A percentile compares a stretch with the other conserved stretches of the same genome.
phyloP scores from a whole-genome alignment of 352 stramenopile species.

The Sclerospora graminicola region DNA sequence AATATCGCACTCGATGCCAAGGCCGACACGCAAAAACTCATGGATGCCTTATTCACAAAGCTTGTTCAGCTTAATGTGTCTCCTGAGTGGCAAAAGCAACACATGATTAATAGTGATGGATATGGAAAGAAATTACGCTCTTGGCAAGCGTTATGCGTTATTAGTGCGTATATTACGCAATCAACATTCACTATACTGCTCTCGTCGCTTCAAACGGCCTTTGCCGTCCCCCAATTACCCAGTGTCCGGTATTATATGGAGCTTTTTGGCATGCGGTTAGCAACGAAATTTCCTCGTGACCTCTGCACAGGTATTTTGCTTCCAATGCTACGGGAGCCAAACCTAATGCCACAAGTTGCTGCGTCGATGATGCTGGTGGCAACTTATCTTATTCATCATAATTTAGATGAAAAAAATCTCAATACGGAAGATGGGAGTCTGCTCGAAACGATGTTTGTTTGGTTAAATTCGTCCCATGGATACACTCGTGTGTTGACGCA shows the following conservation, averaged over 20 bases:
- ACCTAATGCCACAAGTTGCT: constrained; percentile 62
- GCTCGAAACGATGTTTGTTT: constrained; percentile 51
- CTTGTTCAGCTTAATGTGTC: constrained; percentile 46
- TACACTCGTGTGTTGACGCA: constrained; percentile 75
- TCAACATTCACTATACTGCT: constrained; percentile 15
- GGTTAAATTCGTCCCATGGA: constrained; percentile 72
- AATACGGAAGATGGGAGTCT: constrained; percentile 19
- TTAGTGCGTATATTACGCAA: constrained; percentile 38
- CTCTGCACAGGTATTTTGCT: constrained; percentile 35
- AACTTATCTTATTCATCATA: constrained; percentile 25
- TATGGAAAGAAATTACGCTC: constrained; percentile 69
- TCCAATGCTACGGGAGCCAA: constrained; percentile 53
- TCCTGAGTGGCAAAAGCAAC: constrained; percentile 59
- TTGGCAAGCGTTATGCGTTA: constrained; percentile 71
- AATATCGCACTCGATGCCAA: constrained; percentile 28
- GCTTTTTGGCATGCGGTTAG: constrained; percentile 64
- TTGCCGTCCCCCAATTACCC: constrained; percentile 49
- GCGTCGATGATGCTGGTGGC: constrained; percentile 53
- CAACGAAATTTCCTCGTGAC: constrained; percentile 32
- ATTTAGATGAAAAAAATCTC: constrained; percentile 19
- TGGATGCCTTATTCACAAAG: constrained; percentile 25
- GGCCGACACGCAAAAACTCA: constrained; percentile 17
- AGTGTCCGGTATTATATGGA: constrained; percentile 78
- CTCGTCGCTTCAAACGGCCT: constrained; percentile 33
- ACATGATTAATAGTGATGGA: constrained; percentile 79